Base-by-base conservation (phyloP, 2,329 filamentous ascomycete genomes). In the Drechmeria coniospora region DNA sequence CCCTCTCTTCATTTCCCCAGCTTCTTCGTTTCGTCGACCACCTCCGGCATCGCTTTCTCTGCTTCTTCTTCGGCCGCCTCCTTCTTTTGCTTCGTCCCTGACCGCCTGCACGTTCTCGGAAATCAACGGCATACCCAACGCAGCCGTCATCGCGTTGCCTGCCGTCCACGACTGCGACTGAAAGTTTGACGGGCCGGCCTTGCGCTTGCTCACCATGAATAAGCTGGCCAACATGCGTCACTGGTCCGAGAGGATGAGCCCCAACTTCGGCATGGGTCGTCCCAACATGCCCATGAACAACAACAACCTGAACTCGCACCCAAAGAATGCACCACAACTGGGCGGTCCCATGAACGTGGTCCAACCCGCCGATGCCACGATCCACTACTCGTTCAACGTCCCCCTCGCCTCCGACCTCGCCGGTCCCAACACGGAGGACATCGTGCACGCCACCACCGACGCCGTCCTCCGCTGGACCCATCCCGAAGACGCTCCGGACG, bases 301-400 rank as follows among this genome's bases (percentile, higher is more conserved):
- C 37, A 61, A 65, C 41, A 50, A 54, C 37, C 55, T 71, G 47
- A 67, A 65, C 44, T 59, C 65, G 36, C 69, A 73, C 37, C 60
- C 65, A 42, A 73, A 75, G 51, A 59, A 63, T 36, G 53, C 59
- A 36, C 49, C 61, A 31, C 59, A 61, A 32, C 55, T 65, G 28
- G 57, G 61, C 34, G 58, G 68, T 32, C 62, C 71, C 37, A 60
- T 73, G 48, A 65, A 74, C 43, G 74, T 79, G 39, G 72, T 78
- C 32, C 74, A 78, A 38, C 64, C 76, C 36, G 68, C 77, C 47
- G 79, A 87, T 50, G 65, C 76, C 28, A 74, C 74, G 39, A 81
- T 95, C 54, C 83, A 92, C 55, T 78, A 93, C 52, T 87, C 83
- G 39, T 95, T 98, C 74, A 95, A 94, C 51, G 79, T 98, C 26